Evolutionary conservation across 768 basidiomycete species (phyloP).

Genomic region (Myochromella boudieri): DNA sequence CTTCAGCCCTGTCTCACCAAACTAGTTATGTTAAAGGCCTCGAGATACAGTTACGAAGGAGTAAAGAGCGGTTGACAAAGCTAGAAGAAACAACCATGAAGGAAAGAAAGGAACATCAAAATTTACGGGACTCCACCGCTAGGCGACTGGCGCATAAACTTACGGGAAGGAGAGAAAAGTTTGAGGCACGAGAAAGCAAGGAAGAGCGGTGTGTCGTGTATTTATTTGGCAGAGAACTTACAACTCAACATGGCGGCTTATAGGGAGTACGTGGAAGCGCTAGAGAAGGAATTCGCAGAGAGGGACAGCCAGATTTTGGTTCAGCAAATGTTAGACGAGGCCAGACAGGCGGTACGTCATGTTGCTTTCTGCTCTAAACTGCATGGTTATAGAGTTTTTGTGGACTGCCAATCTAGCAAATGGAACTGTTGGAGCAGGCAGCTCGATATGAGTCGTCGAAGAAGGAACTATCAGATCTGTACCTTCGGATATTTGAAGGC

Average conservation of each 20-base stretch:
- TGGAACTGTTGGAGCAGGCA: constrained; percentile 32
- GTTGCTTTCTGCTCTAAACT: neutral
- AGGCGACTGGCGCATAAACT: constrained; percentile 38
- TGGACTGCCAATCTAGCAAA: constrained; percentile 22
- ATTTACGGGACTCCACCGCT: constrained; percentile 38
- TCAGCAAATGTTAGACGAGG: constrained; percentile 33
- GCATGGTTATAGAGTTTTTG: neutral
- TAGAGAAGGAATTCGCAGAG: constrained; percentile 40
- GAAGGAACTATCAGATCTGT: constrained; percentile 36
- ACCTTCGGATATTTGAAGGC: constrained; percentile 41
- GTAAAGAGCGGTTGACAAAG: constrained; percentile 24
- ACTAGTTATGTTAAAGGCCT: constrained; percentile 32
- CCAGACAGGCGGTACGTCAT: constrained; percentile 33
- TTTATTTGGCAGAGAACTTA: neutral
- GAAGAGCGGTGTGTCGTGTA: constrained; percentile 39
- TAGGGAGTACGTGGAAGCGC: constrained; percentile 47
- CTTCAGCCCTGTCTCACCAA: constrained; percentile 38
- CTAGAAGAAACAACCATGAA: constrained; percentile 40
- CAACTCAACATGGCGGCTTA: neutral
- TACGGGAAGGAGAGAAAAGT: constrained; percentile 41
- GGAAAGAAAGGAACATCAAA: constrained; percentile 43
- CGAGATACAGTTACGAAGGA: constrained; percentile 23
- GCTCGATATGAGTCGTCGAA: constrained; percentile 28
- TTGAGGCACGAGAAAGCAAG: constrained; percentile 39
- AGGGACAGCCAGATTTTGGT: constrained; percentile 31